These are phyloP conservation scores for Lipomyces kockii DNA, from an alignment of 805 yeast genomes.

Conservation along the genomic window DNA sequence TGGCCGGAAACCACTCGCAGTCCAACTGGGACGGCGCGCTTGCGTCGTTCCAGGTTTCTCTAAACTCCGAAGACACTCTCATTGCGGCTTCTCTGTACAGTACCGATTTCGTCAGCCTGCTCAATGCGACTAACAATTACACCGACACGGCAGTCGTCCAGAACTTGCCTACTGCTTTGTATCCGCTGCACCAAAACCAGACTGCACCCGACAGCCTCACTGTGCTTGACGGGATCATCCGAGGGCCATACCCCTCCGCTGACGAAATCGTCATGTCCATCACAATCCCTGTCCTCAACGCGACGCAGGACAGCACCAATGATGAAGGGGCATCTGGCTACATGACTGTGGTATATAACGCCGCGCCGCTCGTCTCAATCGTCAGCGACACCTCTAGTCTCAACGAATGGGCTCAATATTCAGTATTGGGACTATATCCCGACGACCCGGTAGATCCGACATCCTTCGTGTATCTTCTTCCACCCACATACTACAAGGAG, in stretches of 20 bases:
- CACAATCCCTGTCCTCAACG: conserved; percentile 75
- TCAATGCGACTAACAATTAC: conserved; percentile 51
- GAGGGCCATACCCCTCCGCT: conserved; percentile 66
- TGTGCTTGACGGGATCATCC: conserved; percentile 54
- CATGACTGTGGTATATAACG: conserved; percentile 61
- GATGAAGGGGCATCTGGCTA: conserved; percentile 70
- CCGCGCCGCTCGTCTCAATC: conserved; percentile 51
- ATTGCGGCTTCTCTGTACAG: conserved; percentile 72
- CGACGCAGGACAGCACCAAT: conserved; percentile 68
- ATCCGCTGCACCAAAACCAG: conserved; percentile 58
- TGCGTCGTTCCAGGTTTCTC: conserved; percentile 60
- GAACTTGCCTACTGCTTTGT: conserved; percentile 42
- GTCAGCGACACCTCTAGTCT: conserved; percentile 48
- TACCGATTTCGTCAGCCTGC: conserved; percentile 56
- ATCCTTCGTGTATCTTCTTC: conserved; percentile 23
- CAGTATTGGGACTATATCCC: conserved; percentile 28
- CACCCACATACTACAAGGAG: conserved; percentile 25
- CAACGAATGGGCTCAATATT: conserved; percentile 37
- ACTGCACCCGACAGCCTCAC: conserved; percentile 53
- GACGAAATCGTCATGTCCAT: conserved; percentile 65
- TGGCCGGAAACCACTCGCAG: conserved; percentile 71
- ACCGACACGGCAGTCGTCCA: conserved; percentile 40
- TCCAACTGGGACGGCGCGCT: conserved; percentile 54
- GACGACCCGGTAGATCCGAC: conserved; percentile 45
- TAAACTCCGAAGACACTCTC: conserved; percentile 66